phyloP scores from a whole-genome alignment of 192 early-diverging fungal genomes.

The Coemansia sp. region DNA sequence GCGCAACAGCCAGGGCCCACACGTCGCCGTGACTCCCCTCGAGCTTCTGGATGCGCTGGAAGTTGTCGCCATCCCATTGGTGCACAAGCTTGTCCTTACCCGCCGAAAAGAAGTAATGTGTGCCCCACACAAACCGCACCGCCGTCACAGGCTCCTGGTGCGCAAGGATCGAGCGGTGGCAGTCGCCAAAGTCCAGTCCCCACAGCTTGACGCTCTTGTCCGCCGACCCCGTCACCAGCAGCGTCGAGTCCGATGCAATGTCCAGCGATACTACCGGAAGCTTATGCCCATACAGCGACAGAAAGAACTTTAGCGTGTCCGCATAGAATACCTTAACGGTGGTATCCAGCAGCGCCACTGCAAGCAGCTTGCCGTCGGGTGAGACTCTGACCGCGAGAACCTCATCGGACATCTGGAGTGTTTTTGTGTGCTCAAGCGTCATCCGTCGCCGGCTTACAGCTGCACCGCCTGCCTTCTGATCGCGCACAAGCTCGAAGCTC shows the following conservation, averaged over 20 bases:
- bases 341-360: slow-evolving; percentile 86
- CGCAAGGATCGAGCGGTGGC: slow-evolving; percentile 89
- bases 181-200: slow-evolving; percentile 99
- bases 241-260: slow-evolving; percentile 89
- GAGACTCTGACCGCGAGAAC: slow-evolving; percentile 83
- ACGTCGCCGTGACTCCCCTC: slow-evolving; percentile 92
- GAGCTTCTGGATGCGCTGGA: slow-evolving; percentile 91
- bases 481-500: slow-evolving; percentile 82
- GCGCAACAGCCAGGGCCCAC: slow-evolving; percentile 89
- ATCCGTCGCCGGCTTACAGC: slow-evolving; percentile 58
- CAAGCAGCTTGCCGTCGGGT: slow-evolving; percentile 83
- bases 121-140: slow-evolving; percentile 87
- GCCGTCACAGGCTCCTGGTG: slow-evolving; percentile 92
- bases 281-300: slow-evolving; percentile 97
- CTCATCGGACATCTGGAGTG: slow-evolving; percentile 92
- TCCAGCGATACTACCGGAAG: slow-evolving; percentile 98
- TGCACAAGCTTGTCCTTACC: slow-evolving; percentile 88
- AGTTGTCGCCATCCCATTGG: slow-evolving; percentile 98
- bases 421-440: slow-evolving; percentile 82
- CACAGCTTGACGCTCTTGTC: slow-evolving; percentile 99
- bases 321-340: slow-evolving; percentile 97
- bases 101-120: slow-evolving; percentile 93
- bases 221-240: slow-evolving; percentile 92
- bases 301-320: slow-evolving; percentile 95
- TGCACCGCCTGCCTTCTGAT: slow-evolving; percentile 22